These are phyloP conservation scores for Serendipita sp. DNA, from an alignment of 768 basidiomycete species.

Conservation along the genomic window DNA sequence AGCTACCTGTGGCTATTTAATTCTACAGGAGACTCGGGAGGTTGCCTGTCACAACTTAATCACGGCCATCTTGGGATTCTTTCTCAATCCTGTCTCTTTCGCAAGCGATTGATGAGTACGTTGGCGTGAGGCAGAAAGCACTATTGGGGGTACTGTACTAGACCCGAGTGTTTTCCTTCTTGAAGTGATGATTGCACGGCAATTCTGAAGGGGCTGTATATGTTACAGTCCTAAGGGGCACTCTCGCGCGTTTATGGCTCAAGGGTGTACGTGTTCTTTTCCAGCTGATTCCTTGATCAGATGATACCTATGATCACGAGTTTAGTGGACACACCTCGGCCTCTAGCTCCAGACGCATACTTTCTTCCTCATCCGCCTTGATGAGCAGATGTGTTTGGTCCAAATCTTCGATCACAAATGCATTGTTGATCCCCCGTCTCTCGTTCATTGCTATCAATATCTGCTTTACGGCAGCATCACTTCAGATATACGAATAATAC, in stretches of 20 bases:
- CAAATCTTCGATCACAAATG: constrained; percentile 72
- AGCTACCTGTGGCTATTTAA: too few species aligned
- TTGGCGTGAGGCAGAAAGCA: background rate
- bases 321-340: constrained; percentile 37
- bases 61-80: too few species aligned
- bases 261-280: constrained; percentile 59
- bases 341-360: constrained; percentile 56
- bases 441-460: constrained; percentile 73
- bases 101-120: too few species aligned
- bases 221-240: background rate
- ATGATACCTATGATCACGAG: background rate
- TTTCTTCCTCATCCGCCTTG: constrained; percentile 64
- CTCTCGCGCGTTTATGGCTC: constrained; percentile 4
- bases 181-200: background rate
- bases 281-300: constrained; percentile 31
- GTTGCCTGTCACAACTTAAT: too few species aligned
- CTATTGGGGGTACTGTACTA: background rate
- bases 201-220: background rate
- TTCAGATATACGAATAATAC: constrained; percentile 16
- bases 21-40: too few species aligned
- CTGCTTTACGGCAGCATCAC: constrained; percentile 81
- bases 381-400: constrained; percentile 74
- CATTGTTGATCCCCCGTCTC: constrained; percentile 27
- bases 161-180: background rate
- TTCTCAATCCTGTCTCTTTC: too few species aligned